These are phyloP conservation scores for Lonicera japonica DNA, from an alignment of 129 eudicot genomes.

Conservation along the genomic window DNA sequence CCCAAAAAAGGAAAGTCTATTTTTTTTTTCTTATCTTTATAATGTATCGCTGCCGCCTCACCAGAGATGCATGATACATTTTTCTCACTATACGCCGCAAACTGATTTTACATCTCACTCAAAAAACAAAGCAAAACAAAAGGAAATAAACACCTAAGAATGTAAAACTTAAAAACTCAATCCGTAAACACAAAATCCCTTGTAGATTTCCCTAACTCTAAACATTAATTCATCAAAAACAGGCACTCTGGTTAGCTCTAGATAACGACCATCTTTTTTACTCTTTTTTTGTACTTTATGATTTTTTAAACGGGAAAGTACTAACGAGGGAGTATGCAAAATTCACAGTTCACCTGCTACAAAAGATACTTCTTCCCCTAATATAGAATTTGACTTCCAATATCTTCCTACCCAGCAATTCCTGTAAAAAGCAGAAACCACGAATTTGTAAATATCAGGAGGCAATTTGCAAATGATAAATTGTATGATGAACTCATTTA, in stretches of 20 bases:
- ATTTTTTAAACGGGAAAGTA: conserved; percentile 18
- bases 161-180: conserved; percentile 37
- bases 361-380: conserved; percentile 26
- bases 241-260: conserved; percentile 36
- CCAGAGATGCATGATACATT: conserved; percentile 45
- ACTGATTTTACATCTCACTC: conserved; percentile 73
- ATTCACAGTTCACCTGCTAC: conserved; percentile 32
- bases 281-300: not conserved
- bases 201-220: conserved; percentile 37
- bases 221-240: conserved; percentile 13
- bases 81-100: conserved; percentile 51
- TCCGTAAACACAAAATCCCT: conserved; percentile 37
- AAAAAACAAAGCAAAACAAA: conserved; percentile 17
- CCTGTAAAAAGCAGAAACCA: conserved; percentile 26
- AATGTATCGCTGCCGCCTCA: conserved; percentile 38
- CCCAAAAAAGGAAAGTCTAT: conserved; percentile 17
- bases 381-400: conserved; percentile 18
- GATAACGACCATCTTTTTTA: conserved; percentile 19
- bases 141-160: conserved; percentile 19
- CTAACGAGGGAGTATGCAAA: conserved; percentile 20
- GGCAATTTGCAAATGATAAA: not conserved
- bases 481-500: not conserved
- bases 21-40: conserved; percentile 11
- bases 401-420: conserved; percentile 34
- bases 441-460: conserved; percentile 3